Evolutionary conservation across 306 rosid genomes (phyloP).

Genomic region (Lupinus albus): DNA sequence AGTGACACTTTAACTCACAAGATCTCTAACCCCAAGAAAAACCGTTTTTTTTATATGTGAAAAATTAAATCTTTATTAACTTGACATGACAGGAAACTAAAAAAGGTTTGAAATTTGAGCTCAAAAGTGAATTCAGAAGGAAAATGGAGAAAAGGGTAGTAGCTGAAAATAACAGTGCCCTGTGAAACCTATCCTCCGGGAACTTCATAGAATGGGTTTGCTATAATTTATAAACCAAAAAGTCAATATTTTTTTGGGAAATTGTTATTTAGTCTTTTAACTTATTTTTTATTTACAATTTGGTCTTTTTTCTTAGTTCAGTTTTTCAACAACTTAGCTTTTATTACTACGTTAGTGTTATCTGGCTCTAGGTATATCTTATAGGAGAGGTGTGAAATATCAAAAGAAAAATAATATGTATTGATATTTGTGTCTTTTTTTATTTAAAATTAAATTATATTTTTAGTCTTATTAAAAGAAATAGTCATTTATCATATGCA

Average conservation of each 20-base stretch:
- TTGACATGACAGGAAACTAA: conserved; percentile 34
- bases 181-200: conserved; percentile 48
- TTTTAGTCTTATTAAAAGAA: too few relatives aligned
- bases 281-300: too few relatives aligned
- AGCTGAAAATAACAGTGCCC: conserved; percentile 36
- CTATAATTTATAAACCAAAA: conserved; percentile 46
- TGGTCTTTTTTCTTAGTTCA: too few relatives aligned
- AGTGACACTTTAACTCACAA: conserved; percentile 27
- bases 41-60: background rate
- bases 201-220: conserved; percentile 45
- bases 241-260: conserved; percentile 7
- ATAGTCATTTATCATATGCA: too few relatives aligned
- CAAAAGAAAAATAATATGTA: too few relatives aligned
- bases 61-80: conserved; percentile 27
- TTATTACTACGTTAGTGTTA: too few relatives aligned
- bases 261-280: too few relatives aligned
- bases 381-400: too few relatives aligned
- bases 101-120: conserved; percentile 47
- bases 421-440: too few relatives aligned
- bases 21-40: conserved; percentile 15
- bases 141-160: conserved; percentile 37
- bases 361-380: too few relatives aligned
- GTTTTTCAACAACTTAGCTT: too few relatives aligned
- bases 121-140: conserved; percentile 10
- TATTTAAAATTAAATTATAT: too few relatives aligned